Evolutionary conservation across 441 rosid species (phyloP).

Genomic region (Bocquillonia castaneifolia): DNA sequence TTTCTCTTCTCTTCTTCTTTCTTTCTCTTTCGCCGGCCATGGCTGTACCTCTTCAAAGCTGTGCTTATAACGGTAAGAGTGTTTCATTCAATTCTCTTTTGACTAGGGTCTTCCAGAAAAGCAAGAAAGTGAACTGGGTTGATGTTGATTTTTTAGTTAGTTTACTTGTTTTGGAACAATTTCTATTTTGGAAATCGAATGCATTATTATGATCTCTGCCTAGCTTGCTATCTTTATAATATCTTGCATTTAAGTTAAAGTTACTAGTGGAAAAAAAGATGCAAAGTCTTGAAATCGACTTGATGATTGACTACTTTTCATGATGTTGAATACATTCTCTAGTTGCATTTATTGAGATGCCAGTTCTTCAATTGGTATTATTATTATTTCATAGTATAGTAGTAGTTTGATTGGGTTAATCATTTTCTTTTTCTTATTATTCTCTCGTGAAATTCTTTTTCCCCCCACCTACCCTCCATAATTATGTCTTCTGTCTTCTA

Average conservation of each 20-base stretch:
- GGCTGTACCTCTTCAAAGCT: constrained; percentile 14
- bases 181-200: constrained; percentile 7
- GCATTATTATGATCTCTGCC: constrained; percentile 3
- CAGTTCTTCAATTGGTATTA: constrained; percentile 40
- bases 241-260: constrained; percentile 11
- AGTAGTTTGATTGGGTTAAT: constrained; percentile 46
- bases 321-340: constrained; percentile 42
- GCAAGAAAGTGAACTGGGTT: background rate
- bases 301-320: constrained; percentile 35
- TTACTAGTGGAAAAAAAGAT: background rate
- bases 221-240: too few relatives aligned
- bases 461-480: constrained; percentile 21
- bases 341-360: constrained; percentile 59
- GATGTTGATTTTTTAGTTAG: background rate
- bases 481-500: constrained; percentile 13
- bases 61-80: constrained; percentile 1
- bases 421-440: constrained; percentile 18
- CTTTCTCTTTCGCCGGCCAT: constrained; percentile 3
- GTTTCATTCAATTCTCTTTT: background rate
- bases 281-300: constrained; percentile 22
- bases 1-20: background rate
- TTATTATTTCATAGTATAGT: constrained; percentile 16
- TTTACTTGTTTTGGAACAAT: constrained; percentile 11
- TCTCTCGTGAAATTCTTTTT: constrained; percentile 14
- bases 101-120: background rate